Evolutionary conservation across 2,329 filamentous ascomycete genomes (phyloP).

Genomic region (Ceratocystis cacaofunesta): DNA sequence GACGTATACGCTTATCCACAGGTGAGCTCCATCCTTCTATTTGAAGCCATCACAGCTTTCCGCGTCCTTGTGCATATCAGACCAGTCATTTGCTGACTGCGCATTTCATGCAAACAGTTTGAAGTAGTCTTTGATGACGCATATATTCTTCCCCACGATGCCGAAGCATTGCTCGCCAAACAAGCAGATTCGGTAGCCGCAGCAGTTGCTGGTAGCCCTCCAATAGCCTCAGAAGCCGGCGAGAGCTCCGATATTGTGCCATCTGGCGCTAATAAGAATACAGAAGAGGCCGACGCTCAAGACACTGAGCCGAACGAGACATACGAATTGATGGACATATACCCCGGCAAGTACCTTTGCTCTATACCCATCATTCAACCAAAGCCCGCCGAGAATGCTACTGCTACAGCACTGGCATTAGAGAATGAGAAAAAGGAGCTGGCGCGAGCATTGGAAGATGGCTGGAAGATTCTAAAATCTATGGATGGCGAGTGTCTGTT

Average conservation of each 20-base stretch:
- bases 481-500: slow-evolving; percentile 75
- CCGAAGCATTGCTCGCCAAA: slow-evolving; percentile 42
- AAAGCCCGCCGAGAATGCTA: slow-evolving; percentile 42
- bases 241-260: slow-evolving; percentile 26
- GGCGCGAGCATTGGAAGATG: slow-evolving; percentile 57
- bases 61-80: not conserved
- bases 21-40: slow-evolving; percentile 33
- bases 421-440: slow-evolving; percentile 71
- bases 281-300: slow-evolving; percentile 10
- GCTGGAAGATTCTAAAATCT: slow-evolving; percentile 63
- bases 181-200: slow-evolving; percentile 22
- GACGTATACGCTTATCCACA: slow-evolving; percentile 78
- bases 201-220: slow-evolving; percentile 11
- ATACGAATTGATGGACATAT: slow-evolving; percentile 63
- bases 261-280: slow-evolving; percentile 16
- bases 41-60: not conserved
- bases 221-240: not conserved
- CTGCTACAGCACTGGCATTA: slow-evolving; percentile 50
- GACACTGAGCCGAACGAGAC: slow-evolving; percentile 22
- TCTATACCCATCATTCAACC: slow-evolving; percentile 58
- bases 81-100: not conserved
- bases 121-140: slow-evolving; percentile 62
- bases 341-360: slow-evolving; percentile 64
- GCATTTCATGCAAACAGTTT: slow-evolving; percentile 39
- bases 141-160: slow-evolving; percentile 57